Evolutionary conservation across 345 rosid genomes (phyloP), one percentile per base, ranked within the genome.

Genomic region (Pistacia integerrima): DNA sequence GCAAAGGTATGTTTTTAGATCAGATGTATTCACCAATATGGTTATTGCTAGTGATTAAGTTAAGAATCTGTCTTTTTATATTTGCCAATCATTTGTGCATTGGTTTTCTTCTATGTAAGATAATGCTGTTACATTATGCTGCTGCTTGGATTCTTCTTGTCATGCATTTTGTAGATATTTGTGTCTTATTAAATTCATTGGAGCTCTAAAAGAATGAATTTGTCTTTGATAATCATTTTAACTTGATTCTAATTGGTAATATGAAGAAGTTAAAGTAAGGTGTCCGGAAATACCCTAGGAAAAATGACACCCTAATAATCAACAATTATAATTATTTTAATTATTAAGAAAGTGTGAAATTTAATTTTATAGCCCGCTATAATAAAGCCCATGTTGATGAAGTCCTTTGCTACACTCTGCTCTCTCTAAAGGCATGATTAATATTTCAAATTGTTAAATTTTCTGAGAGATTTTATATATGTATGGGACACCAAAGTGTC

Each of bases 1-100:
- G 85, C 88, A 93, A 96, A 90, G 99, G 98, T 96, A 86, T 75
- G 67, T 67, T 72, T 69, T 28, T 61, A 62, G 67, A 1, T 74
- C 44, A 57, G 76, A 67, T 51, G 22, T n/a, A 46, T 72, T 64
- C 62, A 48, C 2, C 30, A 57, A 28, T 56, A 46, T 60, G 51
- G 65, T 51, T 36, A 57, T 64, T 73, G 11, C 57, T 55, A 22
- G n/a, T 54, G 55, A 30, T 44, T 64, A 82, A 67, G 7, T 38
- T 70, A 62, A 59, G 54, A 57, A 13, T 58, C 36, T 33, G 13
- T 74, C 25, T 12, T 67, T 17, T 36, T 16, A 20, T 66, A 72
- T 76, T 51, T 68, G 44, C 44, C n/a, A 64, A 56, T 12, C 2
- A 14, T 55, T 61, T n/a, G 46, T 55, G 61, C 60, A 41, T 59